Evolutionary conservation across 208 protist genomes (phyloP).

Genomic region (Leptomonas pyrrhocoris): DNA sequence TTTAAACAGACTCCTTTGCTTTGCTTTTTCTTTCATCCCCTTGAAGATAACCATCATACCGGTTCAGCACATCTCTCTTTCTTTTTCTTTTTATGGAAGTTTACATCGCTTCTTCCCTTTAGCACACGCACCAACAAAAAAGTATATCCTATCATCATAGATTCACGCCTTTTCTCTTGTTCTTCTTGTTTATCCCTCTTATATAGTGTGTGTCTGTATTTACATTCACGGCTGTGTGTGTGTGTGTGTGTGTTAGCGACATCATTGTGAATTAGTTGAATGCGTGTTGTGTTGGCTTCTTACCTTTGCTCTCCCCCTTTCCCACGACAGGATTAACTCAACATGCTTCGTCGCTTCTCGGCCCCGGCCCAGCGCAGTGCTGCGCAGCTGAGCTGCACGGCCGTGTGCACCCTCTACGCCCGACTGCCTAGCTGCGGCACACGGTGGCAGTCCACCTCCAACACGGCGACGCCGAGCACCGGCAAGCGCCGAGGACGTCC

Average conservation of each 20-base stretch:
- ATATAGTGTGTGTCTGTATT: conserved; percentile 5
- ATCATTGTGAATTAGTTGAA: neutral
- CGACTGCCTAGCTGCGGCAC: neutral
- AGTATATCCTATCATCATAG: conserved; percentile 12
- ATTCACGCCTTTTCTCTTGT: conserved; percentile 14
- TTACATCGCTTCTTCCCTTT: conserved; percentile 11
- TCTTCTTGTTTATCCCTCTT: conserved; percentile 15
- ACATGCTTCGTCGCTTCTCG: conserved; percentile 25
- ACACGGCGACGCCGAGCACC: neutral
- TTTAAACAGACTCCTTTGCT: conserved; percentile 25
- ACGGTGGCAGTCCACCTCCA: neutral
- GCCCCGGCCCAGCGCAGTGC: conserved; percentile 8
- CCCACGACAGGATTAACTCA: too few species aligned
- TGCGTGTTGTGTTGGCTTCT: neutral
- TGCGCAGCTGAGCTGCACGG: conserved; percentile 4
- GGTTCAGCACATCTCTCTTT: conserved; percentile 12
- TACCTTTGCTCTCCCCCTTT: too few species aligned
- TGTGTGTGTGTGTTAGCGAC: too few species aligned
- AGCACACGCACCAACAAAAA: conserved; percentile 9
- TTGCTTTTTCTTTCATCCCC: conserved; percentile 9
- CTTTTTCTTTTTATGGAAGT: conserved; percentile 18
- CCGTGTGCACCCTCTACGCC: neutral
- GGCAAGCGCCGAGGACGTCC: conserved; percentile 27
- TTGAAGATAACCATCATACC: too few species aligned
- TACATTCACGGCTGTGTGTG: neutral